These are phyloP conservation scores for Auricularia heimuer DNA, from an alignment of 768 basidiomycete genomes.

Conservation along the genomic window DNA sequence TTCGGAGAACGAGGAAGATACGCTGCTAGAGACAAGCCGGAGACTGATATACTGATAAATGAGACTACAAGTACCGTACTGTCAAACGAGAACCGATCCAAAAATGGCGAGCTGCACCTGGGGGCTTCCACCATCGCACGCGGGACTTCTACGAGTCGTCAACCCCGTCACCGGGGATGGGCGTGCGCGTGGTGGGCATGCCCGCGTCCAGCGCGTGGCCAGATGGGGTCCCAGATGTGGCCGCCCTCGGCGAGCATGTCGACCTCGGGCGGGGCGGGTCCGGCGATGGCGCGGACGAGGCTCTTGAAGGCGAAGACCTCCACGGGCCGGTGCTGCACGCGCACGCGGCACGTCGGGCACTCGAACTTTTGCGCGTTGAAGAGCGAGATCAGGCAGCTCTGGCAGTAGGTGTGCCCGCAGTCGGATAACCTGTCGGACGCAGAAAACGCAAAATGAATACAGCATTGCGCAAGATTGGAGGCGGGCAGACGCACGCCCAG, in stretches of 20 bases:
- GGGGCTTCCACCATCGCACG: too few relatives aligned
- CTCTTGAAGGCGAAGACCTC: slow-evolving; percentile 56
- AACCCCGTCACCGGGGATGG: too few relatives aligned
- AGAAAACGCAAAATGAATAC: background rate
- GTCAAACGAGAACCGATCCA: too few relatives aligned
- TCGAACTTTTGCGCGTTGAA: slow-evolving; percentile 48
- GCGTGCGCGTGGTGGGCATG: background rate
- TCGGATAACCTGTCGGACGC: slow-evolving; percentile 37
- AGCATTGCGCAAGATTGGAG: background rate
- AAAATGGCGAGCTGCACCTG: too few relatives aligned
- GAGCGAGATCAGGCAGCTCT: slow-evolving; percentile 48
- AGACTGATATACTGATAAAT: too few relatives aligned
- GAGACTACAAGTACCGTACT: too few relatives aligned
- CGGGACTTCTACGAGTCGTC: too few relatives aligned
- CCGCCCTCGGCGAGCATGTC: background rate
- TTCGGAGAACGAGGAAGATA: too few relatives aligned
- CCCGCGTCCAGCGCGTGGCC: background rate
- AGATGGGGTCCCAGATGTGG: background rate
- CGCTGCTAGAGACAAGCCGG: too few relatives aligned
- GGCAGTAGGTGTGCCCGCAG: slow-evolving; percentile 67
- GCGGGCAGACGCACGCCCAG: slow-evolving; percentile 38
- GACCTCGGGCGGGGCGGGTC: background rate
- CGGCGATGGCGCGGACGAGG: slow-evolving; percentile 41
- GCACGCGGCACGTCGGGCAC: slow-evolving; percentile 56
- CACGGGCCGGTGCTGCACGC: slow-evolving; percentile 38